Evolutionary conservation across 78 protist species (phyloP), one percentile per base, ranked within the genome.

Genomic region (Corallochytrium limacisporum): DNA sequence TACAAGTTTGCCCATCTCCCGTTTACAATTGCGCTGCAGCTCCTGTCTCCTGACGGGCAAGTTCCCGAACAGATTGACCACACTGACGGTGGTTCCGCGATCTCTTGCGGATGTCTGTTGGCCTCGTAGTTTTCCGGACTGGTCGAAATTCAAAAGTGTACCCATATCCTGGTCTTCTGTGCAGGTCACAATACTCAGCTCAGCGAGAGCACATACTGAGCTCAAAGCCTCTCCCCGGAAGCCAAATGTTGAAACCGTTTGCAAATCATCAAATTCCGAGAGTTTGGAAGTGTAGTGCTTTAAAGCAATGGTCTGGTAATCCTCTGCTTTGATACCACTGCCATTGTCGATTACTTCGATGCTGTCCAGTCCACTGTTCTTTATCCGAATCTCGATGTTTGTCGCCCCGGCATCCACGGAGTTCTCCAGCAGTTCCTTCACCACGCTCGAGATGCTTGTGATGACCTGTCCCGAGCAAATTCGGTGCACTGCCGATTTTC

Each of bases 181-280:
- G n/a, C n/a, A n/a, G 24, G 60, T 61, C 42, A 61, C 65, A 61
- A 61, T 39, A 10, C 10, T 61, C 35, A 63, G 68, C 24, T 71
- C 35, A 33, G 67, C 63, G n/a, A 89, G 42, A 22, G 84, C 61
- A 42, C 91, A 83, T 24, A 91, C 72, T 7, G 93, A 81, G 42
- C 65, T 54, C 53, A 92, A 75, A 7, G 97, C 97, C 55, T 92
- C 97, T 18, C 97, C 97, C 22, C 97, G 78, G 50, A 92, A 92
- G 22, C 97, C 97, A 68, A 81, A 87, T 0, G 93, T 66, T 1
- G 20, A 15, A 20, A 89, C 63, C 1, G 16, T 0, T 4, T 26
- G 22, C n/a, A 92, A 71, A 31, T 92, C 97, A 4, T 63, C 67
- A 32, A 87, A 87, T 0, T 16, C 0, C 13, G 29, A 0, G 4